Evolutionary conservation across 169 alveolate species (phyloP).

Genomic region (Plasmodium relictum): DNA sequence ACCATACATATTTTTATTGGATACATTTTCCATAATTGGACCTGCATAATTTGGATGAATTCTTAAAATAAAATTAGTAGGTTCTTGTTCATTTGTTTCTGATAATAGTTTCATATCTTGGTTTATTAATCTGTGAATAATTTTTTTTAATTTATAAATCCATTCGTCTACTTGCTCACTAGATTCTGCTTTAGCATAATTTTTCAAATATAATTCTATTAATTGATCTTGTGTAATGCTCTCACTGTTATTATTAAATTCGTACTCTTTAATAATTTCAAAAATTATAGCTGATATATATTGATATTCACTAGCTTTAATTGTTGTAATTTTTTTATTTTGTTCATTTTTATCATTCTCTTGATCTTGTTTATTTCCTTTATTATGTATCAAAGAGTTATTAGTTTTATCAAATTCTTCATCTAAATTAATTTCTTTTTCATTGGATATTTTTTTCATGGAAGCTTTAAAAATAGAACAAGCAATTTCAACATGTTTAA

Average conservation of each 20-base stretch:
- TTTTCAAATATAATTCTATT: constrained; percentile 83
- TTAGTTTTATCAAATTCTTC: constrained; percentile 47
- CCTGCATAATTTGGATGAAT: constrained; percentile 86
- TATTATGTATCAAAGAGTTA: constrained; percentile 16
- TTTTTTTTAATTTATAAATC: constrained; percentile 83
- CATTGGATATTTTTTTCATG: constrained; percentile 83
- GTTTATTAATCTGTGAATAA: constrained; percentile 80
- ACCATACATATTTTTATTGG: constrained; percentile 58
- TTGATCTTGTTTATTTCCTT: constrained; percentile 8
- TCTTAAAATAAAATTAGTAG: constrained; percentile 79
- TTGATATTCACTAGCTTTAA: constrained; percentile 82
- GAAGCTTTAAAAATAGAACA: constrained; percentile 92
- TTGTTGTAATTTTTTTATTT: constrained; percentile 44
- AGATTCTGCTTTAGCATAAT: constrained; percentile 80
- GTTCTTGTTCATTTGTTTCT: constrained; percentile 76
- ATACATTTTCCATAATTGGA: constrained; percentile 30
- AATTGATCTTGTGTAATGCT: constrained; percentile 81
- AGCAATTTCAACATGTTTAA: constrained; percentile 95
- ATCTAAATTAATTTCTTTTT: constrained; percentile 79
- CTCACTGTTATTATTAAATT: constrained; percentile 79
- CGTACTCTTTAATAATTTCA: constrained; percentile 83
- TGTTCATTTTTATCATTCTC: constrained; percentile 32
- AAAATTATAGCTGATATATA: constrained; percentile 83
- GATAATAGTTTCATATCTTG: constrained; percentile 83
- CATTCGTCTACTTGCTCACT: constrained; percentile 85